phyloP scores from a whole-genome alignment of 106 monocot species.

The Dendrobium catenatum region DNA sequence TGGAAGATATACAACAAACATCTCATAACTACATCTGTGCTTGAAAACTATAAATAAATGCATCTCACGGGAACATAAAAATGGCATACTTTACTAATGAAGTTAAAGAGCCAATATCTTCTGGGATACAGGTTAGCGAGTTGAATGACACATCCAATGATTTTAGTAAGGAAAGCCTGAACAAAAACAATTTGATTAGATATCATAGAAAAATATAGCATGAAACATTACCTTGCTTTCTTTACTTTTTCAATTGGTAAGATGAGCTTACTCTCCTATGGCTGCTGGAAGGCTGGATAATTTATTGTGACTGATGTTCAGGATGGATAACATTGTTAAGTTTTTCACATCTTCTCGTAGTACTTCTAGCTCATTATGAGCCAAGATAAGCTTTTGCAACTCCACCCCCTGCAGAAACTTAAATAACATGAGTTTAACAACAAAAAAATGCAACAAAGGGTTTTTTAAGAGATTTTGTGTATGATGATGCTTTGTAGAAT shows the following conservation, averaged over 20 bases:
- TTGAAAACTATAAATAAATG: slow-evolving; percentile 3
- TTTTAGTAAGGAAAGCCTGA: slow-evolving; percentile 79
- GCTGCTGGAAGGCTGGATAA: slow-evolving; percentile 66
- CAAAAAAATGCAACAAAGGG: background rate
- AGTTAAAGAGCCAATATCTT: slow-evolving; percentile 69
- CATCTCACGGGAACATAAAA: background rate
- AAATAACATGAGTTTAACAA: too few relatives aligned
- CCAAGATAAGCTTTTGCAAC: slow-evolving; percentile 88
- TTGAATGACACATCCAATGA: slow-evolving; percentile 85
- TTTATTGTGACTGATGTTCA: slow-evolving; percentile 93
- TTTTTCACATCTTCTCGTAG: slow-evolving; percentile 70
- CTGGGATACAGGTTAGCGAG: slow-evolving; percentile 52
- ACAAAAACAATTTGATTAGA: slow-evolving; percentile 16
- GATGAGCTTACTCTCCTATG: slow-evolving; percentile 74
- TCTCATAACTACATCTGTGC: background rate
- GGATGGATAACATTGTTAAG: slow-evolving; percentile 53
- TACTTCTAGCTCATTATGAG: slow-evolving; percentile 82
- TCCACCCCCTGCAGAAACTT: slow-evolving; percentile 66
- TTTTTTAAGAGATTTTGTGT: background rate
- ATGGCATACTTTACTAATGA: slow-evolving; percentile 76
- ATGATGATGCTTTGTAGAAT: background rate
- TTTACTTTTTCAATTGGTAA: background rate
- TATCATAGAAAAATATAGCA: background rate
- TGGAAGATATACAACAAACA: background rate
- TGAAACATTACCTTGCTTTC: background rate